These are phyloP conservation scores for Withania somnifera DNA, from an alignment of 305 asterid genomes.

Conservation along the genomic window DNA sequence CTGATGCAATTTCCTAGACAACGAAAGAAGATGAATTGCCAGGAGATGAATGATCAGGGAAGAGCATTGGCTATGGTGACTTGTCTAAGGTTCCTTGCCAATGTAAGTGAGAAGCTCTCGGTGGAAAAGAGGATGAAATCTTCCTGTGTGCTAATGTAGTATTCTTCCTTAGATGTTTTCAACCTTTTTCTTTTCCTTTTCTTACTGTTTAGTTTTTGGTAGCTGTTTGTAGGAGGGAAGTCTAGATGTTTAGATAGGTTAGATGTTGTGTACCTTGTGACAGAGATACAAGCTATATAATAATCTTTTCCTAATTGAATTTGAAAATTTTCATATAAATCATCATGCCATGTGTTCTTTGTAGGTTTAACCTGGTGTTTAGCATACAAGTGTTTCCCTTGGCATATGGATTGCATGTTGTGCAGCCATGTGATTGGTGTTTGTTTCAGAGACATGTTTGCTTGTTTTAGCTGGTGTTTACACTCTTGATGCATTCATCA, in stretches of 20 bases:
- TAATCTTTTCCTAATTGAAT: neutral
- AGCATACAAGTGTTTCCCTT: neutral
- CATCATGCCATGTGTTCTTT: neutral
- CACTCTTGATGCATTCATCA: neutral
- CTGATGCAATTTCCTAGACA: slow-evolving; percentile 1
- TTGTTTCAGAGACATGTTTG: neutral
- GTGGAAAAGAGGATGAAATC: neutral
- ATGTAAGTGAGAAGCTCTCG: slow-evolving; percentile 4
- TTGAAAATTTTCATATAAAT: neutral
- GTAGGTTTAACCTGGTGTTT: neutral
- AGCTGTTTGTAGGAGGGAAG: neutral
- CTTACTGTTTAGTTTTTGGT: neutral
- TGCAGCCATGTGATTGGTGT: neutral
- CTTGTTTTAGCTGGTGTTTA: neutral
- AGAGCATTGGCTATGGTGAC: slow-evolving; percentile 26
- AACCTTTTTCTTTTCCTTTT: neutral
- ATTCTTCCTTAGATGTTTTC: neutral
- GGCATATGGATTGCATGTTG: neutral
- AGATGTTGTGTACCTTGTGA: neutral
- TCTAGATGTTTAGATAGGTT: neutral
- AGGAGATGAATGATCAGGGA: slow-evolving; percentile 7
- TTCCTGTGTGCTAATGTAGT: neutral
- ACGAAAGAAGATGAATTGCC: neutral
- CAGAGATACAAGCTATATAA: neutral
- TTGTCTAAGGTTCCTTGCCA: slow-evolving; percentile 16